phyloP scores from a whole-genome alignment of 2,329 filamentous ascomycete genomes.

The Clonostachys rosea region DNA sequence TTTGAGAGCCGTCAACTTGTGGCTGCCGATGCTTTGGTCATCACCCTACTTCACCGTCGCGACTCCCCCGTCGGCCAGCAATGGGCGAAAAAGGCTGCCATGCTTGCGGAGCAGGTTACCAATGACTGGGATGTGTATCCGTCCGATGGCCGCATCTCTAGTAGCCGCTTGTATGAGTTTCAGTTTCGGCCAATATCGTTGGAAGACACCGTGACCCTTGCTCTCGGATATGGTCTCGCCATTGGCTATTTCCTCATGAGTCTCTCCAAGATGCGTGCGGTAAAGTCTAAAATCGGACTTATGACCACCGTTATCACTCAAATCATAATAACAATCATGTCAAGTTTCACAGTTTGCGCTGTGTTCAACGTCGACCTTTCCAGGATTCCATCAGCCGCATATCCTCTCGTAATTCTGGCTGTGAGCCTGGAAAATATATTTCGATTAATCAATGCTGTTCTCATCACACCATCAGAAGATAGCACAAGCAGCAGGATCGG shows the following conservation, averaged over 20 bases:
- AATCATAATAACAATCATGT: constrained; percentile 67
- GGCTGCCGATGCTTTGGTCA: constrained; percentile 73
- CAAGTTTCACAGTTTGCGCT: constrained; percentile 76
- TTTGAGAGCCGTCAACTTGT: constrained; percentile 64
- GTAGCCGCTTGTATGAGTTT: constrained; percentile 69
- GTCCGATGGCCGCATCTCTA: constrained; percentile 43
- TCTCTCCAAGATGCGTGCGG: constrained; percentile 64
- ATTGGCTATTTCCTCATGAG: constrained; percentile 61
- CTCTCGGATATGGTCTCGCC: constrained; percentile 60
- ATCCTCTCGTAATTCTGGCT: constrained; percentile 71
- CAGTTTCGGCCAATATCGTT: constrained; percentile 70
- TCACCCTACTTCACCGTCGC: constrained; percentile 67
- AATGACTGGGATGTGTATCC: constrained; percentile 64
- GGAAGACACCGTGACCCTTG: constrained; percentile 59
- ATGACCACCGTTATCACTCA: constrained; percentile 67
- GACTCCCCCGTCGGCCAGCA: constrained; percentile 58
- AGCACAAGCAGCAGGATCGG: constrained; percentile 66
- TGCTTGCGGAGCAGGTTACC: constrained; percentile 41
- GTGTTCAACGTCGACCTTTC: constrained; percentile 72
- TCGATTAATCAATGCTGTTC: constrained; percentile 71
- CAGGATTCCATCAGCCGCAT: constrained; percentile 68
- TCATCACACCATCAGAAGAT: constrained; percentile 65
- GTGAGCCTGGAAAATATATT: constrained; percentile 79
- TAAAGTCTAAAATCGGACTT: constrained; percentile 72
- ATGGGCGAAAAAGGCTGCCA: constrained; percentile 58